These are phyloP conservation scores for Clitopilus hobsonii DNA, from an alignment of 768 basidiomycete species.

Conservation along the genomic window DNA sequence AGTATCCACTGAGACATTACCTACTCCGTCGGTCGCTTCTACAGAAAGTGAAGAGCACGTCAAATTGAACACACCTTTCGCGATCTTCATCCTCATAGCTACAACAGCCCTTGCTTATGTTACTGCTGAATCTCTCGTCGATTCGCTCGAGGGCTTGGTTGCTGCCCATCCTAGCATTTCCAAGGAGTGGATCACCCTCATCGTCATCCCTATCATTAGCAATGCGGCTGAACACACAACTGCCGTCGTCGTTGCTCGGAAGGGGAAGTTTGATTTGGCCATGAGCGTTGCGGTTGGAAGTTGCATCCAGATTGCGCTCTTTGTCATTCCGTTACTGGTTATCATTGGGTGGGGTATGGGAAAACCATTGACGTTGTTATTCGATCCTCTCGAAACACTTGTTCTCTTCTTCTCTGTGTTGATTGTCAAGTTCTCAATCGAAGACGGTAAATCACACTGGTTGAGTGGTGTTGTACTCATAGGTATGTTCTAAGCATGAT, in stretches of 20 bases:
- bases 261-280: slow-evolving; percentile 37
- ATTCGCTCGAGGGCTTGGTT: slow-evolving; percentile 34
- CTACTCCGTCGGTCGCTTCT: slow-evolving; percentile 14
- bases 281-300: slow-evolving; percentile 40
- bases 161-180: slow-evolving; percentile 31
- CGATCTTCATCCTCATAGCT: slow-evolving; percentile 24
- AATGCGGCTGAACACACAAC: slow-evolving; percentile 39
- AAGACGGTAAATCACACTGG: slow-evolving; percentile 45
- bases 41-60: slow-evolving; percentile 19
- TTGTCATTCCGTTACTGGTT: slow-evolving; percentile 35
- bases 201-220: slow-evolving; percentile 37
- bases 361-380: slow-evolving; percentile 33
- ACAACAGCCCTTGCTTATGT: slow-evolving; percentile 35
- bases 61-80: slow-evolving; percentile 30
- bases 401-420: slow-evolving; percentile 35
- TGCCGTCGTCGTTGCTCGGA: slow-evolving; percentile 35
- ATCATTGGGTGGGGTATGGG: slow-evolving; percentile 35
- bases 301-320: slow-evolving; percentile 38
- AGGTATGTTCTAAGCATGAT: too few relatives aligned
- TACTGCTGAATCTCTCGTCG: slow-evolving; percentile 36
- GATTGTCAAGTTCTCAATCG: slow-evolving; percentile 39
- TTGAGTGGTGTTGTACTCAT: slow-evolving; percentile 36
- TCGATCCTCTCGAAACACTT: slow-evolving; percentile 34
- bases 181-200: slow-evolving; percentile 41
- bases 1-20: slow-evolving; percentile 19